Conservation (phyloP, 306 rosid genomes). For the Abrus pulchellus region DNA sequence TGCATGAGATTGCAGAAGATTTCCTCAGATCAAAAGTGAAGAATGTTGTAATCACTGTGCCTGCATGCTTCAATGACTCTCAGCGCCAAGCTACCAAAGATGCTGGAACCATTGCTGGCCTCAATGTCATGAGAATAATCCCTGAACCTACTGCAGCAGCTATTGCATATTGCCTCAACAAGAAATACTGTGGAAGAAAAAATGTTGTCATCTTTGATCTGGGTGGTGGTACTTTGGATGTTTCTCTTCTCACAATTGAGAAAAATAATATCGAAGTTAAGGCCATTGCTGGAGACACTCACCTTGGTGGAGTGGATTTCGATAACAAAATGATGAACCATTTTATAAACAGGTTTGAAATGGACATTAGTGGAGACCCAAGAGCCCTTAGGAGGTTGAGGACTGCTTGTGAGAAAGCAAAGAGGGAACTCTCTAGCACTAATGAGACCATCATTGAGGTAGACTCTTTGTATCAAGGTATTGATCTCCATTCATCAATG, state of each 20-base stretch:
- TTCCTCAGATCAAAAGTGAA: constrained; percentile 44
- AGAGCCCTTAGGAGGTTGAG: constrained; percentile 34
- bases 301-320: constrained; percentile 42
- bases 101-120: constrained; percentile 35
- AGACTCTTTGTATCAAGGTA: not conserved
- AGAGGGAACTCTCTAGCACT: constrained; percentile 21
- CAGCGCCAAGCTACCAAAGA: constrained; percentile 43
- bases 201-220: constrained; percentile 40
- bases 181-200: not conserved
- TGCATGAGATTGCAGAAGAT: constrained; percentile 72
- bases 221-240: constrained; percentile 50
- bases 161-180: constrained; percentile 28
- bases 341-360: constrained; percentile 26
- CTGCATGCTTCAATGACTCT: constrained; percentile 42
- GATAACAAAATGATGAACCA: constrained; percentile 15
- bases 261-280: constrained; percentile 3
- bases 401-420: constrained; percentile 32
- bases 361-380: constrained; percentile 4
- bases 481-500: constrained; percentile 3
- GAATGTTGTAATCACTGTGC: constrained; percentile 40
- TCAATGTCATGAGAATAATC: constrained; percentile 26
- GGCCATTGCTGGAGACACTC: constrained; percentile 2
- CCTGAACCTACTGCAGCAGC: constrained; percentile 49
- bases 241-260: constrained; percentile 34
- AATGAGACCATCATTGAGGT: not conserved